These are phyloP conservation scores for Termitomyces sp. DNA, from an alignment of 768 basidiomycete species.

Conservation along the genomic window DNA sequence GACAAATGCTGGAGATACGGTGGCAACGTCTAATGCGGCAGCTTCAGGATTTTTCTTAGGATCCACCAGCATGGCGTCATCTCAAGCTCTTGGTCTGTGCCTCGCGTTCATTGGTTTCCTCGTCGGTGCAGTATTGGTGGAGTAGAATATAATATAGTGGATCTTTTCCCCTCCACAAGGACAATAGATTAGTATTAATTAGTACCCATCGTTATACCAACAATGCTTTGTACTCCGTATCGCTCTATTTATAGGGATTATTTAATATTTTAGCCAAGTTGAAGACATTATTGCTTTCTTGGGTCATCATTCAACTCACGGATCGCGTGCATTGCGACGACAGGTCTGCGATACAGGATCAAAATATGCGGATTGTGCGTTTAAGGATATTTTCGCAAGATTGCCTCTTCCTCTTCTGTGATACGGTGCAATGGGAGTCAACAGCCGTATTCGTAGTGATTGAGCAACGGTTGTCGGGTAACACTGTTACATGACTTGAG, in stretches of 20 bases:
- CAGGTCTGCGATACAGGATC: too few species aligned
- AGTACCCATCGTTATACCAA: not conserved
- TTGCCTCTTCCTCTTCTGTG: too few species aligned
- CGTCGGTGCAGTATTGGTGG: slow-evolving; percentile 4
- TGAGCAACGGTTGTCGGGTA: too few species aligned
- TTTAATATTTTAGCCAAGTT: not conserved
- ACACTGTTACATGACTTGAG: too few species aligned
- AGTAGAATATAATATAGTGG: not conserved
- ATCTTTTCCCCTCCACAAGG: not conserved
- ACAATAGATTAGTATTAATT: not conserved
- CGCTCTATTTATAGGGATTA: not conserved
- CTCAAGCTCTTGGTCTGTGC: slow-evolving; percentile 3
- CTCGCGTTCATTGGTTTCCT: slow-evolving; percentile 8
- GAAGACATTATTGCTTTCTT: slow-evolving; percentile 4
- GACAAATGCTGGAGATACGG: slow-evolving; percentile 4
- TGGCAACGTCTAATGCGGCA: slow-evolving; percentile 13
- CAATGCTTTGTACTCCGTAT: not conserved
- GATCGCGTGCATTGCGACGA: too few species aligned
- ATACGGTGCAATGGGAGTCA: too few species aligned
- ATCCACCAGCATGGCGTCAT: not conserved
- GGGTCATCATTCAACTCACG: not conserved
- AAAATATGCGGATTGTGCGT: too few species aligned
- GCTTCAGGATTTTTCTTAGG: not conserved
- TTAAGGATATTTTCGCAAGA: too few species aligned
- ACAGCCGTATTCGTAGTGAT: too few species aligned